phyloP scores from a whole-genome alignment of 2,329 filamentous ascomycete genomes.

The Biscogniauxia sp. region DNA sequence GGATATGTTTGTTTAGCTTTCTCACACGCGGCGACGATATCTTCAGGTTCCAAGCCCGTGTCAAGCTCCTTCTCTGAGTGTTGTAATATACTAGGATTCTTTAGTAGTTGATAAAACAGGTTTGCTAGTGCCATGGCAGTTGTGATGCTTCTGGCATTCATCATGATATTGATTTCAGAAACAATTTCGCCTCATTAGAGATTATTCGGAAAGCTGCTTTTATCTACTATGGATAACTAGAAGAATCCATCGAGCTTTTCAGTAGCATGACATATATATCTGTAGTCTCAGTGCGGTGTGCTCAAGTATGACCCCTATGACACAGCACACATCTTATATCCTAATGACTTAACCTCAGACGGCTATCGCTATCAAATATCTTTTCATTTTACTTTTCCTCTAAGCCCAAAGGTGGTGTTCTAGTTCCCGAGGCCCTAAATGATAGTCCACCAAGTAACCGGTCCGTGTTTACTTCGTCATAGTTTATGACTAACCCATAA shows the following conservation, averaged over 20 bases:
- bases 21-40: slow-evolving; percentile 46
- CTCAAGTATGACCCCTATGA: slow-evolving; percentile 38
- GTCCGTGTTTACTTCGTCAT: too few relatives aligned
- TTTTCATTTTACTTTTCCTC: too few relatives aligned
- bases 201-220: slow-evolving; percentile 37
- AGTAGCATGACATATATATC: slow-evolving; percentile 44
- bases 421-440: too few relatives aligned
- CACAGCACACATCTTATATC: too few relatives aligned
- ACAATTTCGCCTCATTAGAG: slow-evolving; percentile 59
- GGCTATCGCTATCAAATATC: too few relatives aligned
- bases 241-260: slow-evolving; percentile 61
- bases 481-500: too few relatives aligned
- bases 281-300: slow-evolving; percentile 42
- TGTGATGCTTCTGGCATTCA: slow-evolving; percentile 49
- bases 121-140: slow-evolving; percentile 50
- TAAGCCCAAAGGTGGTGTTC: too few relatives aligned
- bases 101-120: slow-evolving; percentile 50
- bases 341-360: too few relatives aligned
- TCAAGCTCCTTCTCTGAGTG: slow-evolving; percentile 47
- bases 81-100: slow-evolving; percentile 39
- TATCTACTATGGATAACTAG: slow-evolving; percentile 50
- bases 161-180: slow-evolving; percentile 54
- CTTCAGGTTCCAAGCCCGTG: slow-evolving; percentile 39
- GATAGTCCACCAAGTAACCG: too few relatives aligned
- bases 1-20: slow-evolving; percentile 48